phyloP scores from a whole-genome alignment of 2,329 filamentous ascomycete genomes.

The Raffaelea ambrosiae region DNA sequence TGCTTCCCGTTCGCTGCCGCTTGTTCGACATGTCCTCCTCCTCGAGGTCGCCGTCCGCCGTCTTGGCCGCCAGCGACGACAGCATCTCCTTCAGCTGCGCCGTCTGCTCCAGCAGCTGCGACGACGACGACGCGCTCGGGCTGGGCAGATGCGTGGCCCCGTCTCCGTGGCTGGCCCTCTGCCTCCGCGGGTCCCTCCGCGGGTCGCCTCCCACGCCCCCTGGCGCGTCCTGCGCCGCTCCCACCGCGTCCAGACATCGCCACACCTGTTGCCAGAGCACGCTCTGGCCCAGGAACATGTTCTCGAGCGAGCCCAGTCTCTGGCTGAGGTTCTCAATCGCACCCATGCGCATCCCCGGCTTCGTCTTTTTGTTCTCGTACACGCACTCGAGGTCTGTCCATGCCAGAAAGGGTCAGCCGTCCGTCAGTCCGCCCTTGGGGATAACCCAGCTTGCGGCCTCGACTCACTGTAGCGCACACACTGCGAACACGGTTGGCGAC shows the following conservation, averaged over 20 bases:
- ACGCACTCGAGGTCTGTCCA: slow-evolving; percentile 21
- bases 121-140: too few relatives aligned
- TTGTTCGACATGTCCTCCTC: too few relatives aligned
- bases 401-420: too few relatives aligned
- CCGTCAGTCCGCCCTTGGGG: background rate
- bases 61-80: background rate
- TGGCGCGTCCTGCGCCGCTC: too few relatives aligned
- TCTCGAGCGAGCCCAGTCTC: slow-evolving; percentile 23
- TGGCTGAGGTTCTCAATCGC: slow-evolving; percentile 26
- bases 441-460: background rate
- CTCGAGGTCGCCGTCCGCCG: too few relatives aligned
- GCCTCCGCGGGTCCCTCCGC: too few relatives aligned
- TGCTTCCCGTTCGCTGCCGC: too few relatives aligned
- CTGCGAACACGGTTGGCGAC: slow-evolving; percentile 32
- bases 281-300: slow-evolving; percentile 29
- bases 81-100: background rate
- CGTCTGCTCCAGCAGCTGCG: background rate
- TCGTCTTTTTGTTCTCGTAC: slow-evolving; percentile 23
- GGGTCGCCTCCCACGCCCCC: too few relatives aligned
- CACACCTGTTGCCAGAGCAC: slow-evolving; percentile 26
- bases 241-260: slow-evolving; percentile 4
- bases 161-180: too few relatives aligned
- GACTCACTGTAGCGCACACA: slow-evolving; percentile 24
- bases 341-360: slow-evolving; percentile 24
- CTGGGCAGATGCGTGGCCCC: too few relatives aligned